Evolutionary conservation across 306 rosid species (phyloP), one percentile per base, ranked within the genome.

Genomic region (Senna siamea): DNA sequence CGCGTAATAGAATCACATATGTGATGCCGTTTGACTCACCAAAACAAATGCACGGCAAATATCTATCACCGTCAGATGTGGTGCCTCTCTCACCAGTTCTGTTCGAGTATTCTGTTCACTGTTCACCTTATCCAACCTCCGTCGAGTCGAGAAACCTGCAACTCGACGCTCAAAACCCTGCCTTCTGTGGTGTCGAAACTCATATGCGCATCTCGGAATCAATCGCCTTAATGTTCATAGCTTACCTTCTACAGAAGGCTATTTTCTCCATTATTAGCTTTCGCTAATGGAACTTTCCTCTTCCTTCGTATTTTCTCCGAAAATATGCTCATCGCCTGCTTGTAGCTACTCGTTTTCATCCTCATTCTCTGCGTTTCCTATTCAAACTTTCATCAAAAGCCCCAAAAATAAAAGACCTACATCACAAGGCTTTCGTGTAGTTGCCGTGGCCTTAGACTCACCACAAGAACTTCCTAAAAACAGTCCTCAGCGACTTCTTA

Each of bases 401-500:
- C 69, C 75, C 22, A 78, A 76, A 66, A 58, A 72, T 9, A 11
- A 56, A 23, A 76, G 81, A 68, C 79, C 75, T 20, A 57, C 54
- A 6, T 14, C 81, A 4, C 71, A 65, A n/a, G 66, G 26, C 41
- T 53, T 75, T 71, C 87, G 72, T 15, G 69, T 92, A 22, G 56
- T 80, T 22, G 92, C 96, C 7, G 95, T 92, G 12, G 88, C 93
- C 8, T 30, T 88, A 9, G 97, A 87, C 55, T 87, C 96, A 17
- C 83, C 83, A 32, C 84, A 87, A 56, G 92, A 92, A 2, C 85
- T 81, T 75, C 92, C 99, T 3, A 20, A 44, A 69, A 92, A 83
- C 87, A 89, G 88, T 66, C 99, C 99, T 23, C 99, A 88, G 56
- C 78, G 89, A 18, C 97, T 94, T 68, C 95, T 94, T 12, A 94